phyloP scores from a whole-genome alignment of 805 yeast species.

The Lipomyces japonicus region DNA sequence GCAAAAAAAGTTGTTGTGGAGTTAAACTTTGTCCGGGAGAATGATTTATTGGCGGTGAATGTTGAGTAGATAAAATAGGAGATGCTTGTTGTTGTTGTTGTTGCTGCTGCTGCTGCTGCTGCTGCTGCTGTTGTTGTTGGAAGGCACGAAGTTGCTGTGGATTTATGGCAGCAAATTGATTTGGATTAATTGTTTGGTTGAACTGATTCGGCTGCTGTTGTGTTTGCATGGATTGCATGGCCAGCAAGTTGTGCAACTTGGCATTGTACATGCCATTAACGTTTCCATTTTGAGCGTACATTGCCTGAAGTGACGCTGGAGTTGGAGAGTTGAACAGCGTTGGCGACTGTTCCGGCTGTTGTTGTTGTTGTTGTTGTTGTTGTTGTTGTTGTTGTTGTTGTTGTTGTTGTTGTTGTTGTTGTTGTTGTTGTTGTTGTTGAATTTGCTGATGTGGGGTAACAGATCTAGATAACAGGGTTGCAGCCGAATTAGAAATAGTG shows the following conservation, averaged over 20 bases:
- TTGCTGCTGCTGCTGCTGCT: constrained; percentile 9
- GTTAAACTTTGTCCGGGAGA: constrained; percentile 5
- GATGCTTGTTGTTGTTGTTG: constrained; percentile 20
- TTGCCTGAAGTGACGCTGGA: constrained; percentile 1
- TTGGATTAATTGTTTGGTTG: neutral
- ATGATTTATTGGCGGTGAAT: constrained; percentile 1
- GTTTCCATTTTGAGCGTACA: constrained; percentile 3
- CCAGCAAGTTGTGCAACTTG: neutral
- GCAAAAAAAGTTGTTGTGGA: constrained; percentile 12
- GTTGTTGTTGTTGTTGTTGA: constrained; percentile 12
- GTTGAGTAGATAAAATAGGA: neutral
- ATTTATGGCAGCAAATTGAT: constrained; percentile 1
- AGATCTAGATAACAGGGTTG: neutral
- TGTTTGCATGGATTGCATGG: constrained; percentile 3
- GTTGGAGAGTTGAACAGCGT: constrained; percentile 1
- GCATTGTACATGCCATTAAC: neutral
- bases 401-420: constrained; percentile 6
- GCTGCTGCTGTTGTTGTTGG: constrained; percentile 13
- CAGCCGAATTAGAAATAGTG: neutral
- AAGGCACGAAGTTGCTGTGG: constrained; percentile 3
- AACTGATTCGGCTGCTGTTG: constrained; percentile 10
- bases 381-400: constrained; percentile 6
- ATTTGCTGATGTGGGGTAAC: constrained; percentile 5
- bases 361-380: constrained; percentile 5
- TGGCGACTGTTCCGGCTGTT: neutral